Conservation (phyloP, 352 stramenopile species). For the Globisporangium barbulae region DNA sequence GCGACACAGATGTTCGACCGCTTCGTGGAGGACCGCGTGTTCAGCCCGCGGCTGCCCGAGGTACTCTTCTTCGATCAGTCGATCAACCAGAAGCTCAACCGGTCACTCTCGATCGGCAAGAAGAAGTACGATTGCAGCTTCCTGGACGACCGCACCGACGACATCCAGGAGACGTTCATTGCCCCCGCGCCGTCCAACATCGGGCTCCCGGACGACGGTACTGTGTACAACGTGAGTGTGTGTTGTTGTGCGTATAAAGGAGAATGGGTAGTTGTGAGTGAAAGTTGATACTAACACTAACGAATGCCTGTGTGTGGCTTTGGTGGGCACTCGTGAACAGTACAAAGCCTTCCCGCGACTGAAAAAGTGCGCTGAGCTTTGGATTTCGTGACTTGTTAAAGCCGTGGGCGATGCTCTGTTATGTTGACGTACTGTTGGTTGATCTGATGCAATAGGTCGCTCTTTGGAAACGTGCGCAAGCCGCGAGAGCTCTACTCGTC, state of each 20-base stretch:
- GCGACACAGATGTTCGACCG: conserved; percentile 83
- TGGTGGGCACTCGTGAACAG: conserved; percentile 21
- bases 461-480: conserved; percentile 75
- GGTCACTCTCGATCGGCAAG: conserved; percentile 65
- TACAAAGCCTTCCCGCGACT: conserved; percentile 78
- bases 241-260: not conserved
- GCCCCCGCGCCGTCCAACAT: conserved; percentile 76
- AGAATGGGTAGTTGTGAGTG: not conserved
- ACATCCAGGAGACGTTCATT: conserved; percentile 83
- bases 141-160: conserved; percentile 67
- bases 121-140: conserved; percentile 86
- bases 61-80: conserved; percentile 86
- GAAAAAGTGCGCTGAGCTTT: conserved; percentile 50
- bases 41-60: conserved; percentile 58
- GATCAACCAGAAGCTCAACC: conserved; percentile 86
- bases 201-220: conserved; percentile 72
- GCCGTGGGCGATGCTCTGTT: not conserved
- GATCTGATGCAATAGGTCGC: conserved; percentile 24
- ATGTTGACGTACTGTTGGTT: not conserved
- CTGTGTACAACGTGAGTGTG: conserved; percentile 59
- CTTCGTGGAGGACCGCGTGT: conserved; percentile 77
- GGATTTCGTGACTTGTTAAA: not conserved
- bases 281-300: not conserved
- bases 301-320: not conserved
- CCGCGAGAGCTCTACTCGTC: conserved; percentile 71